Evolutionary conservation across 2,329 filamentous ascomycete genomes (phyloP).

Genomic region (Verticillium nubilum): DNA sequence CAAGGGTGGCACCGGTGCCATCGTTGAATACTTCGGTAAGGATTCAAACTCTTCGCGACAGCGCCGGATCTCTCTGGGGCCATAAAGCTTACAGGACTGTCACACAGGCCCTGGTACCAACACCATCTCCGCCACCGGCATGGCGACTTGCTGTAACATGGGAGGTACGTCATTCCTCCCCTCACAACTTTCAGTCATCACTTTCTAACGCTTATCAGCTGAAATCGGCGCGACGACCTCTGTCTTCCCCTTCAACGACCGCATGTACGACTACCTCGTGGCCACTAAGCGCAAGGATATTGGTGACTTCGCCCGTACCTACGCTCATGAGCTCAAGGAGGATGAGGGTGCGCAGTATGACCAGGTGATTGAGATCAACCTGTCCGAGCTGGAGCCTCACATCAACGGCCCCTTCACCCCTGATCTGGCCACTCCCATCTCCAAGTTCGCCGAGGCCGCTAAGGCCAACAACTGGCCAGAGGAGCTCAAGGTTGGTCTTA

Average conservation of each 20-base stretch:
- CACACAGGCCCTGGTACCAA: conserved; percentile 58
- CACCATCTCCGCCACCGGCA: conserved; percentile 73
- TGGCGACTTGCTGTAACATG: conserved; percentile 77
- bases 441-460: conserved; percentile 92
- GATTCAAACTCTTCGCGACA: conserved; percentile 12
- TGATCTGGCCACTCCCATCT: conserved; percentile 95
- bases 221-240: conserved; percentile 85
- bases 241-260: conserved; percentile 95
- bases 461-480: conserved; percentile 95
- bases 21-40: conserved; percentile 64
- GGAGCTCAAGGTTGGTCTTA: conserved; percentile 93
- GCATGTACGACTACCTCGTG: conserved; percentile 92
- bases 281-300: conserved; percentile 89
- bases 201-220: conserved; percentile 27
- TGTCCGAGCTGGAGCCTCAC: conserved; percentile 90
- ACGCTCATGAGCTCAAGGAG: conserved; percentile 78
- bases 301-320: conserved; percentile 80
- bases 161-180: conserved; percentile 26
- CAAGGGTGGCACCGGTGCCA: conserved; percentile 93
- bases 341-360: conserved; percentile 94
- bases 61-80: conserved; percentile 11
- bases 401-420: conserved; percentile 99
- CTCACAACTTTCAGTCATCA: neutral
- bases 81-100: conserved; percentile 21
- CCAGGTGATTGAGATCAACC: conserved; percentile 92